Evolutionary conservation across 805 yeast genomes (phyloP), one percentile per base, ranked within the genome.

Genomic region (Zygotorulaspora florentina): DNA sequence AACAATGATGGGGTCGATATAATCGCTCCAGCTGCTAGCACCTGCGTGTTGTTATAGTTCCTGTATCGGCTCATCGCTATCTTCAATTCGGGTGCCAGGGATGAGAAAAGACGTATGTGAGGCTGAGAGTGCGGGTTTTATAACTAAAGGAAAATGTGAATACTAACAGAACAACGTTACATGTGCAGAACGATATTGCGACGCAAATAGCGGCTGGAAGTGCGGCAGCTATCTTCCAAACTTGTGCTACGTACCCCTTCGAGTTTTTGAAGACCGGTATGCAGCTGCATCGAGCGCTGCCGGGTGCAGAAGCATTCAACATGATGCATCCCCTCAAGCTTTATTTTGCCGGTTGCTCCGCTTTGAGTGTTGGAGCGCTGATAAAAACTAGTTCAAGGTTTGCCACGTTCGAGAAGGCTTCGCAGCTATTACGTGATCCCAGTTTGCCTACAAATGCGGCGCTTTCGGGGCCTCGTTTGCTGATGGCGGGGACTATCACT

Each of bases 401-500:
- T 57, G 69, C 81, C 20, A 76, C 84, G 40, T 91, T 86, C 69
- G 85, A 87, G 51, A 78, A 81, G 69, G 81, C 84, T 46, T 79
- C 88, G 18, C 76, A 80, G 57, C 77, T 85, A 62, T 73, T 76
- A 50, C 53, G 46, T 33, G 60, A 55, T 20, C 57, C 57, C 2
- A 47, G 50, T 85, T 73, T 82, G 3, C 77, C 76, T 25, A 76
- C 73, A 15, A 67, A 66, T 42, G 78, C 81, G n/a, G 75, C 80
- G 51, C 74, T 87, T 2, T 74, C 83, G 7, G 95, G 95, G 1
- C 91, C 95, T 8, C 74, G 88, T 56, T 75, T 87, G 34, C 85
- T 87, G 7, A 80, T 85, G 47, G 96, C 96, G 3, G 96, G 95
- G 8, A 73, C 75, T 1, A 76, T 87, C 70, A 85, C 96, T 4